These are phyloP conservation scores for Metarhizium guizhouense DNA, from an alignment of 2,329 filamentous ascomycete species.

Conservation along the genomic window DNA sequence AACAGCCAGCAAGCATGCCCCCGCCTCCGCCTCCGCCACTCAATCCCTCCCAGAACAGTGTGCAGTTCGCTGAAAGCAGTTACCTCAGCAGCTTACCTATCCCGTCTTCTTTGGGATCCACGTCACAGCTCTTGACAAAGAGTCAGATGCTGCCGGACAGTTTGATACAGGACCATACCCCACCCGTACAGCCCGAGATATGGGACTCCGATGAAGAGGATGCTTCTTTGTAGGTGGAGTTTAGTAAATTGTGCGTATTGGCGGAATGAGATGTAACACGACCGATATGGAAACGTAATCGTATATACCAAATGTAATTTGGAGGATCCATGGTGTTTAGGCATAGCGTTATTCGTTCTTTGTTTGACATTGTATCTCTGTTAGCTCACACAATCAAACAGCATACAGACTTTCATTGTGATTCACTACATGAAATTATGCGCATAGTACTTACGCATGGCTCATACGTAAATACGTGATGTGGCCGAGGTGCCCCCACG, in stretches of 20 bases:
- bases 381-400: no score
- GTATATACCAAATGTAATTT: no score
- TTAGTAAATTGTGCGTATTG: background rate
- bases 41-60: conserved; percentile 15
- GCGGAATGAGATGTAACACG: background rate
- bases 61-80: conserved; percentile 16
- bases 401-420: no score
- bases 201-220: conserved; percentile 28
- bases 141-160: conserved; percentile 46
- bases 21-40: conserved; percentile 7
- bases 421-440: no score
- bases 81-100: conserved; percentile 8
- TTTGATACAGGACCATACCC: conserved; percentile 27
- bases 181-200: conserved; percentile 21
- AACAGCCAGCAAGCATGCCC: conserved; percentile 2
- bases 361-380: no score
- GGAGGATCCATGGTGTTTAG: no score
- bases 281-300: no score
- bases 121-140: conserved; percentile 39
- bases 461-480: no score
- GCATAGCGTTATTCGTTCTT: no score
- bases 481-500: no score
- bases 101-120: conserved; percentile 11
- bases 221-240: conserved; percentile 9
- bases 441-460: no score